Evolutionary conservation across 805 yeast species (phyloP).

Genomic region (Dipodascus albidus): DNA sequence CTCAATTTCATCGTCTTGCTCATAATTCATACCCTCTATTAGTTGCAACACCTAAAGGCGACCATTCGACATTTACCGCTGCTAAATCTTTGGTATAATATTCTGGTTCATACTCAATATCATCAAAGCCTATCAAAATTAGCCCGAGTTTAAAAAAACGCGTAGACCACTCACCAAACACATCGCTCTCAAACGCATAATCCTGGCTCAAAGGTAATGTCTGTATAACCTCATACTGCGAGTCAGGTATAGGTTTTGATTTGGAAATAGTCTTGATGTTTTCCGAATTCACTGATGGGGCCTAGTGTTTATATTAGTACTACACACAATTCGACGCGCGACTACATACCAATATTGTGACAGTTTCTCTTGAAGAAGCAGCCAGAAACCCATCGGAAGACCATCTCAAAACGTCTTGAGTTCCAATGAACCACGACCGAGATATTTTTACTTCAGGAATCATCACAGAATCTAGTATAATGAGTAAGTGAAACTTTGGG

Average conservation of each 20-base stretch:
- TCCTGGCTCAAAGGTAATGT: neutral
- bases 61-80: neutral
- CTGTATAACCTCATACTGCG: neutral
- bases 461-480: neutral
- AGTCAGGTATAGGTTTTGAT: neutral
- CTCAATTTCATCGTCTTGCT: neutral
- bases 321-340: neutral
- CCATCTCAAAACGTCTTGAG: slow-evolving; percentile 14
- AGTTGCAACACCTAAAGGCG: neutral
- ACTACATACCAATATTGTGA: slow-evolving; percentile 11
- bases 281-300: neutral
- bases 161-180: neutral
- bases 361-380: slow-evolving; percentile 7
- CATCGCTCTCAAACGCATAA: neutral
- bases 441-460: slow-evolving; percentile 5
- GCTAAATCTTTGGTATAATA: neutral
- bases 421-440: slow-evolving; percentile 2
- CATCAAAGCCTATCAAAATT: neutral
- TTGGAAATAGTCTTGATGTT: neutral
- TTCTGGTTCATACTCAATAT: neutral
- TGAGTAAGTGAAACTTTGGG: too few species aligned
- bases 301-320: neutral
- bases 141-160: neutral
- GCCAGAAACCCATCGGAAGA: slow-evolving; percentile 16
- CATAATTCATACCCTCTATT: neutral